Base-by-base conservation (phyloP, 1,284 basidiomycete species). In the Cutaneotrichosporon dermatis region DNA sequence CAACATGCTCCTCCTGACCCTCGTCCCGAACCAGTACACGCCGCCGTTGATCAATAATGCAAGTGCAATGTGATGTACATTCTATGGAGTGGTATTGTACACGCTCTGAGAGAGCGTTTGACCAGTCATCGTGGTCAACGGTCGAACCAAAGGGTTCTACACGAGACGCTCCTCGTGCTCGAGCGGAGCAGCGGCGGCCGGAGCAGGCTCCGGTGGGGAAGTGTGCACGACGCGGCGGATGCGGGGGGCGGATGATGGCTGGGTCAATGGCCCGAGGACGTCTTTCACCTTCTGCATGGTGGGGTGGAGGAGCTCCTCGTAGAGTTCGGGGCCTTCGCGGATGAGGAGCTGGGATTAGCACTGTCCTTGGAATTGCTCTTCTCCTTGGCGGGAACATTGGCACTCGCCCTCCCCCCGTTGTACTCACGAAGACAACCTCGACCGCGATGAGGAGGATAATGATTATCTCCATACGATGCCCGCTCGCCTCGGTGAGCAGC, bases 391-490 rank as follows among this genome's bases (percentile, higher is more conserved):
- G 8, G 25, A 25, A 3, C 25, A 25, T 3, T 3, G 25, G 3
- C 25, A 25, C 25, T 25, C 25, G 25, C 25, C 3, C 25, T 25
- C 25, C 25, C 25, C 25, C 2, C 25, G 25, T 25, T 25, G 25
- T 2, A 82, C 88, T 75, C 70, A 92, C 90, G 58, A 94, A 88
- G 64, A 90, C 81, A 33, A 92, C 91, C 75, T 94, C 92, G 7
- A 93, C 90, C 0, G 91, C 88, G 68, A 94, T 94, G 58, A 94
- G 85, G 0, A 84, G 82, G 64, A 94, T 94, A 69, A 94, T 94
- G 65, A 94, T 88, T 0, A 94, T 79, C 76, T 95, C 92, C 90
- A 95, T 92, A 4, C 88, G 83, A 69, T 93, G 90, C 1, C 82
- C 84, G 3, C 89, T 90, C 6, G 89, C 88, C 88, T 91, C 88